Percentiles rank a stretch among this genome's conserved stretches.
Conservation (phyloP, 2,329 filamentous ascomycete species). For the Scedosporium minutisporum region DNA sequence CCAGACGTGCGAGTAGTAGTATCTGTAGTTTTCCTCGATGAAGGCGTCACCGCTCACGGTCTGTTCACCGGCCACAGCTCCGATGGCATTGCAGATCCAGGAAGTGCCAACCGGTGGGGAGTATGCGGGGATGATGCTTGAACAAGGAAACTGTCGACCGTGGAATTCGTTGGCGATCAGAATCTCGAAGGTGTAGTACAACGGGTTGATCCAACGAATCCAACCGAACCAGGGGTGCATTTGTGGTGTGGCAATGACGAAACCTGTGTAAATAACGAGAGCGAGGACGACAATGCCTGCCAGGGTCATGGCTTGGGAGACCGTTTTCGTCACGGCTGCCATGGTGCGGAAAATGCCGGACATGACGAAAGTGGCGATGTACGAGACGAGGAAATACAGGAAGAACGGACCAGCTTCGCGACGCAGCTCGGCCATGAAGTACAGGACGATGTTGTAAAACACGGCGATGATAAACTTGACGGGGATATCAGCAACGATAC, state of each 20-base stretch:
- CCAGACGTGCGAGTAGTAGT: slow-evolving; percentile 50
- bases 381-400: slow-evolving; percentile 63
- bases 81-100: slow-evolving; percentile 44
- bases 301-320: slow-evolving; percentile 46
- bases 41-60: slow-evolving; percentile 53
- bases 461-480: slow-evolving; percentile 43
- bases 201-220: slow-evolving; percentile 67
- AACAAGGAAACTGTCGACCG: slow-evolving; percentile 46
- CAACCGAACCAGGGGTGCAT: slow-evolving; percentile 68
- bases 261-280: slow-evolving; percentile 52
- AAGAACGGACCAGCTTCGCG: slow-evolving; percentile 62
- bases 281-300: slow-evolving; percentile 47
- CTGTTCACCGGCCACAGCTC: slow-evolving; percentile 41
- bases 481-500: slow-evolving; percentile 45
- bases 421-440: slow-evolving; percentile 44
- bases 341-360: slow-evolving; percentile 68
- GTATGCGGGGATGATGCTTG: slow-evolving; percentile 36
- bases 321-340: slow-evolving; percentile 58
- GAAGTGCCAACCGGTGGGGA: slow-evolving; percentile 30
- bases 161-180: slow-evolving; percentile 66
- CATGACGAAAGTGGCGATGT: slow-evolving; percentile 61
- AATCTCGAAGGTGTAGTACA: slow-evolving; percentile 65
- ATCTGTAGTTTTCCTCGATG: slow-evolving; percentile 44
- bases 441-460: slow-evolving; percentile 46
- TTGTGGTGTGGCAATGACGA: slow-evolving; percentile 37